phyloP scores from a whole-genome alignment of 257 asterid genomes.

The Knoxia roxburghii region DNA sequence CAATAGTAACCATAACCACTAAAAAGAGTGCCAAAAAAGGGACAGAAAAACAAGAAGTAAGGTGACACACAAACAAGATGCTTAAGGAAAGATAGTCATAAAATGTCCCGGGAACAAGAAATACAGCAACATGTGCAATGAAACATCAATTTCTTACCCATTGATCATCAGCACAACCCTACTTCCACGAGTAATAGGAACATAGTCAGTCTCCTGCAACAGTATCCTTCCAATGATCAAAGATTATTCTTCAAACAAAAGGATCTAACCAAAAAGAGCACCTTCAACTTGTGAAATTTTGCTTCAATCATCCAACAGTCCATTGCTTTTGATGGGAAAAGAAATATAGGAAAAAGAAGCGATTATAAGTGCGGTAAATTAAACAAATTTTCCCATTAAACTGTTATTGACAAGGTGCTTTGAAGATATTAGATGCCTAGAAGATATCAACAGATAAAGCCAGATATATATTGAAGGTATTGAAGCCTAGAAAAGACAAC shows the following conservation, averaged over 20 bases:
- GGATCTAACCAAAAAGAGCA: neutral
- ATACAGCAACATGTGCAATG: neutral
- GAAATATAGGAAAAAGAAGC: neutral
- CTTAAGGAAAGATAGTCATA: neutral
- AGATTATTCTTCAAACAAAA: neutral
- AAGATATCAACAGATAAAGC: neutral
- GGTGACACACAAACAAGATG: neutral
- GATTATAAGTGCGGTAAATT: neutral
- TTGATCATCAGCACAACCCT: constrained; percentile 85
- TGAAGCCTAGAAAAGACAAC: neutral
- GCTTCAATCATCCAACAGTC: neutral
- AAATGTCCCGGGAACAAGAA: neutral
- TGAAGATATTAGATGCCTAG: neutral
- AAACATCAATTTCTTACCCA: constrained; percentile 48
- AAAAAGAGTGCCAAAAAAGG: neutral
- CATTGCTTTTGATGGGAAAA: neutral
- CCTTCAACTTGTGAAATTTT: neutral
- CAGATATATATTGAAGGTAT: neutral
- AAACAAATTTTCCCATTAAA: neutral
- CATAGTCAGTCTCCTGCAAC: constrained; percentile 89
- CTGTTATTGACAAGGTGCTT: too few relatives aligned
- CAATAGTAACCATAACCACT: neutral
- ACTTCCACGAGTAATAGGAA: constrained; percentile 87
- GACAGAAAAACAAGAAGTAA: neutral
- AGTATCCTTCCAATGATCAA: constrained; percentile 12